Evolutionary conservation across 768 basidiomycete genomes (phyloP), one percentile per base, ranked within the genome.

Genomic region (Lentinula sp.): DNA sequence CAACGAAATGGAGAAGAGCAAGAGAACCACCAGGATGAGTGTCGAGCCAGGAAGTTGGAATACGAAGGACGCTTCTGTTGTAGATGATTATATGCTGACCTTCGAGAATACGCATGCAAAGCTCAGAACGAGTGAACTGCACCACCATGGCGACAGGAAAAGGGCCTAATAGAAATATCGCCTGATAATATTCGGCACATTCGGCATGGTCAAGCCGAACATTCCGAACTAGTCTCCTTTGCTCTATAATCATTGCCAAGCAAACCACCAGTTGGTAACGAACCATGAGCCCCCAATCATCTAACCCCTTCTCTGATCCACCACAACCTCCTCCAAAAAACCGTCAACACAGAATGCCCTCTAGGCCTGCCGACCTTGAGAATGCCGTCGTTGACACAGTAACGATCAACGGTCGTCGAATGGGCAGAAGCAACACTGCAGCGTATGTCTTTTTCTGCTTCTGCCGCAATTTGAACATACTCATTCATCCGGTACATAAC

Each of bases 1-100:
- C 97, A 45, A 98, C 86, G 67, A 95, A 98, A 74, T 99, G 97
- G 28, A 96, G 85, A 61, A 99, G 84, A 13, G 94, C 82, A 53
- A 98, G 87, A 4, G 83, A 72, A 42, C 96, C 95, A 46, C 97
- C 97, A 0, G 97, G 97, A 70, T 98, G 96, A 4, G 83, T 78
- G 4, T 81, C 74, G n/a, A 95, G 85, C 95, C 95, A 98, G 13
- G 77, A 71, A 10, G 77, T 73, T 6, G 93, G 85, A 13, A 93
- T 84, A 51, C 81, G 81, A 55, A 88, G 81, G 66, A 88, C 81
- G 60, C 79, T 75, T 67, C 79, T 78, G 69, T 80, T 74, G 77
- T 88, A 88, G 63, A 96, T 79, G 77, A 96, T 78, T 69, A 95
- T 85, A 59, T 75, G 73, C 60, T 92, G 86, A 51, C 94, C 95